These are phyloP conservation scores for Entomortierella parvispora DNA, from an alignment of 192 early-diverging fungal species.

Conservation along the genomic window DNA sequence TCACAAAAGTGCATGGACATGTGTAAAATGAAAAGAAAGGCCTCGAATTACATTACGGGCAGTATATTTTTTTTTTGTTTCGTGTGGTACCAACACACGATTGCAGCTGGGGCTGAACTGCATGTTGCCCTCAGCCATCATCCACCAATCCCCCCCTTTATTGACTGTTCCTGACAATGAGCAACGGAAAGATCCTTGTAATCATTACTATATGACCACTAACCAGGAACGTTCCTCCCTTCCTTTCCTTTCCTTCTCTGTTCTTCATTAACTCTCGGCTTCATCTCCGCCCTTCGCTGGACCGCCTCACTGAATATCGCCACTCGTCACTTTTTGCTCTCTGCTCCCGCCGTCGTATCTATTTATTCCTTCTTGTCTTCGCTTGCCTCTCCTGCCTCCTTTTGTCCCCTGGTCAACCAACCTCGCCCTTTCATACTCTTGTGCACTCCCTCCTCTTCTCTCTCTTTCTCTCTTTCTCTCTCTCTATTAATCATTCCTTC, in stretches of 20 bases:
- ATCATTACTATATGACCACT: neutral
- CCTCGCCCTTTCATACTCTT: neutral
- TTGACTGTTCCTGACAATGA: neutral
- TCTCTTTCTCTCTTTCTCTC: neutral
- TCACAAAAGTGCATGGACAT: too few species aligned
- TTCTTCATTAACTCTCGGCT: neutral
- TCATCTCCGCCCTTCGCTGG: neutral
- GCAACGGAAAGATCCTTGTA: neutral
- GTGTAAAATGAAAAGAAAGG: too few species aligned
- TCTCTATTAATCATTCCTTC: neutral
- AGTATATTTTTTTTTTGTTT: too few species aligned
- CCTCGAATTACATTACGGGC: too few species aligned
- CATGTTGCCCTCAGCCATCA: too few species aligned
- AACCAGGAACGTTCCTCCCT: constrained; percentile 7
- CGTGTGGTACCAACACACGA: too few species aligned
- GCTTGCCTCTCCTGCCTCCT: neutral
- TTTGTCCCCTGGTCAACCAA: neutral
- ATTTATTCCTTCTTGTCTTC: neutral
- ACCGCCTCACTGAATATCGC: neutral
- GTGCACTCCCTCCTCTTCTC: neutral
- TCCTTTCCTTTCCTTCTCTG: neutral
- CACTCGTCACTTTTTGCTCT: too few species aligned
- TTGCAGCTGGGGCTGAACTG: too few species aligned
- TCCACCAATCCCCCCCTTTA: constrained; percentile 7
- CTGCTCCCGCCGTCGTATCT: too few species aligned